Conservation (phyloP, 257 asterid genomes). For the Sherardia arvensis region DNA sequence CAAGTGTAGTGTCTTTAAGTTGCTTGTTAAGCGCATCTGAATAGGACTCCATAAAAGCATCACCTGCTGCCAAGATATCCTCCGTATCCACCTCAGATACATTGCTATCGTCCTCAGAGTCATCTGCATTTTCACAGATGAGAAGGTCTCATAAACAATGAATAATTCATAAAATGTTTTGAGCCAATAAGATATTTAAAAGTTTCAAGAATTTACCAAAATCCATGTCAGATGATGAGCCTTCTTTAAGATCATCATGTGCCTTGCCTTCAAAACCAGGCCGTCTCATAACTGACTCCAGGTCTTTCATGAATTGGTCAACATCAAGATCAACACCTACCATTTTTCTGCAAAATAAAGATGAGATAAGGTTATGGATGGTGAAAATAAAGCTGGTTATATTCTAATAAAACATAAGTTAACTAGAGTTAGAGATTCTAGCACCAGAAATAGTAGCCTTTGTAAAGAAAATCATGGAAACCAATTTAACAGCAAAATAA, state of each 20-base stretch:
- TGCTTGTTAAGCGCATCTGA: slow-evolving; percentile 64
- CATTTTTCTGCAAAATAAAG: slow-evolving; percentile 29
- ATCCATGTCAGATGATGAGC: slow-evolving; percentile 65
- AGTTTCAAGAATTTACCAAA: slow-evolving; percentile 36
- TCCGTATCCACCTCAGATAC: slow-evolving; percentile 19
- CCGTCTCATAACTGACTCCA: slow-evolving; percentile 55
- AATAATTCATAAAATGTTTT: background rate
- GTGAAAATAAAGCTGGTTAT: background rate
- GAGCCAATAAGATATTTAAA: background rate
- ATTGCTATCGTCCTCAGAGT: slow-evolving; percentile 49
- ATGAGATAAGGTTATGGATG: background rate
- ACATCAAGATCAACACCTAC: slow-evolving; percentile 66
- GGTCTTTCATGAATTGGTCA: slow-evolving; percentile 76
- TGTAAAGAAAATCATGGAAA: background rate
- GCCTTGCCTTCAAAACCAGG: slow-evolving; percentile 35
- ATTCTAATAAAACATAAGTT: background rate
- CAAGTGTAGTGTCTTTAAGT: slow-evolving; percentile 63
- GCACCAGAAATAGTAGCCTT: background rate
- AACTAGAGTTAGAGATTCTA: background rate
- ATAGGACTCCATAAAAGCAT: slow-evolving; percentile 64
- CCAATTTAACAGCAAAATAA: background rate
- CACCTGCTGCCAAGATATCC: slow-evolving; percentile 42
- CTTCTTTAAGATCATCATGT: slow-evolving; percentile 53
- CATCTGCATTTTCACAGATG: slow-evolving; percentile 41
- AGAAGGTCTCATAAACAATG: background rate